Evolutionary conservation across 2,329 filamentous ascomycete genomes (phyloP).

Genomic region (Pezizomycotina sp.): DNA sequence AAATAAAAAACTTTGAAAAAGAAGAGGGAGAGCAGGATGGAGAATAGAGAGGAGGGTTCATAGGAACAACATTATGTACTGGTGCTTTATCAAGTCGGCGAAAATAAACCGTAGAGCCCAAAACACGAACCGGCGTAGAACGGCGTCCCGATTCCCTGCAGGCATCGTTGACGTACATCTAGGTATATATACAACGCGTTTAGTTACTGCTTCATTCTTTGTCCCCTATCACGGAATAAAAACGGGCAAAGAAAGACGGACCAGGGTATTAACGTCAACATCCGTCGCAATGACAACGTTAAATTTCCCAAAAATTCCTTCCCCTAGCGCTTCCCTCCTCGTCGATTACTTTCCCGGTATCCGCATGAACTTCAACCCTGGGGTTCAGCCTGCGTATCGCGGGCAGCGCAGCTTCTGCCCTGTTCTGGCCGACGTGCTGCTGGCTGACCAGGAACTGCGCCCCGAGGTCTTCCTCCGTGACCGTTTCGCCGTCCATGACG

Average conservation of each 20-base stretch:
- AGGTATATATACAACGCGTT: conserved; percentile 32
- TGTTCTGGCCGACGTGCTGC: conserved; percentile 58
- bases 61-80: conserved; percentile 50
- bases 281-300: conserved; percentile 84
- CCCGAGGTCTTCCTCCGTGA: conserved; percentile 65
- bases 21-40: too few species aligned
- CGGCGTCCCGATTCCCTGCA: conserved; percentile 61
- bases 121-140: conserved; percentile 83
- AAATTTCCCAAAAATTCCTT: conserved; percentile 63
- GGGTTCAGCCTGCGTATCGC: conserved; percentile 77
- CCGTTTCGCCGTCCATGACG: conserved; percentile 59
- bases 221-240: too few species aligned
- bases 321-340: conserved; percentile 49
- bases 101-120: conserved; percentile 94
- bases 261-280: conserved; percentile 54
- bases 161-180: conserved; percentile 54
- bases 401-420: conserved; percentile 63
- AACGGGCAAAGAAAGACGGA: conserved; percentile 5
- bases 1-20: background rate
- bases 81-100: conserved; percentile 75
- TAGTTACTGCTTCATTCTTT: too few species aligned
- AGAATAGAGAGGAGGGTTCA: too few species aligned
- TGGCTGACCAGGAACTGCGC: conserved; percentile 69
- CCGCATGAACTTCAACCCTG: conserved; percentile 58
- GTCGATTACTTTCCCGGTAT: too few species aligned